Conservation (phyloP, 148 eudicot genomes). For the Euryodendron excelsum region DNA sequence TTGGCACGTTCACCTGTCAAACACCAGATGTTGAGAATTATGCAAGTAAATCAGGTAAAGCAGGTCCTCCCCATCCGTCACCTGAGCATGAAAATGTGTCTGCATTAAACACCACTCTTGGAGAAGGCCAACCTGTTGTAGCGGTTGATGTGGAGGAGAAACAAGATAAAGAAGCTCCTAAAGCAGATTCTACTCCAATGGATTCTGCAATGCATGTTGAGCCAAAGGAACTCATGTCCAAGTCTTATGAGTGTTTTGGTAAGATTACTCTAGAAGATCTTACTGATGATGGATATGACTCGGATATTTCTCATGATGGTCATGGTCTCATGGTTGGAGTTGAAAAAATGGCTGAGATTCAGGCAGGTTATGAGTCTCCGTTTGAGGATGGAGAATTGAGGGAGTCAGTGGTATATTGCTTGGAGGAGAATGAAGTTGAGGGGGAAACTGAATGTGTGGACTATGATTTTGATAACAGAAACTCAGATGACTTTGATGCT, state of each 20-base stretch:
- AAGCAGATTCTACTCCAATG: background rate
- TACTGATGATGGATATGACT: conserved; percentile 24
- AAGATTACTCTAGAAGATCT: conserved; percentile 18
- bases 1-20: conserved; percentile 17
- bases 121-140: conserved; percentile 14
- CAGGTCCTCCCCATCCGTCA: conserved; percentile 12
- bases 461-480: conserved; percentile 53
- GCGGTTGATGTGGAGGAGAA: conserved; percentile 9
- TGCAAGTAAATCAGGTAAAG: conserved; percentile 12
- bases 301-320: conserved; percentile 34
- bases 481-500: conserved; percentile 37
- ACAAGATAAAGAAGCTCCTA: conserved; percentile 10
- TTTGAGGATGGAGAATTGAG: conserved; percentile 78
- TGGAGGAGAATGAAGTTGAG: conserved; percentile 50
- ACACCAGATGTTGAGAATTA: conserved; percentile 15
- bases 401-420: conserved; percentile 38
- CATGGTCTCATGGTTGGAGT: conserved; percentile 15
- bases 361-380: conserved; percentile 63
- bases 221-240: conserved; percentile 5
- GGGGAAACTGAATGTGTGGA: conserved; percentile 56
- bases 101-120: conserved; percentile 21
- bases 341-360: conserved; percentile 22
- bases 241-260: conserved; percentile 11
- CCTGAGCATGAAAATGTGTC: conserved; percentile 19
- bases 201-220: conserved; percentile 12